Evolutionary conservation across 2,329 filamentous ascomycete genomes (phyloP).

Genomic region (Ceratocystis smalleyi): DNA sequence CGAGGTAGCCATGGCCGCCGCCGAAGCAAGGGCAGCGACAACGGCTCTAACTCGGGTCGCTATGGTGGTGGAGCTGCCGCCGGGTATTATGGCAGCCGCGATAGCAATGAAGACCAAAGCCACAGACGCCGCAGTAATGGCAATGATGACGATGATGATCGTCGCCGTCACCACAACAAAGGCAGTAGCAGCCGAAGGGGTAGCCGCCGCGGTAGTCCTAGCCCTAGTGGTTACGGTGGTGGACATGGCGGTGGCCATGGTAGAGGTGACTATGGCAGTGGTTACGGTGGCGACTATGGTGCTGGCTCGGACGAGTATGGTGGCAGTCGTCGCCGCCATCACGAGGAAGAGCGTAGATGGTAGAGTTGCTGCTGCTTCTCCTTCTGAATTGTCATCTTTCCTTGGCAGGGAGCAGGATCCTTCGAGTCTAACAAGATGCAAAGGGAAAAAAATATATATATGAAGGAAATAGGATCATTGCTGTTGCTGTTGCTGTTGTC

Average conservation of each 20-base stretch:
- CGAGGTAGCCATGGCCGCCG: constrained; percentile 5
- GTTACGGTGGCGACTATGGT: constrained; percentile 17
- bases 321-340: constrained; percentile 9
- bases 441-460: background rate
- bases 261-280: constrained; percentile 18
- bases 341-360: constrained; percentile 16
- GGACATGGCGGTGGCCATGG: constrained; percentile 10
- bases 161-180: constrained; percentile 8
- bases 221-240: constrained; percentile 17
- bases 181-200: constrained; percentile 18
- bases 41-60: constrained; percentile 24
- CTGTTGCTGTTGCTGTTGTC: background rate
- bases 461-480: background rate
- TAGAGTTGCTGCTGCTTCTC: constrained; percentile 13
- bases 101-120: constrained; percentile 22
- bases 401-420: background rate
- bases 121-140: constrained; percentile 19
- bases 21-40: constrained; percentile 7
- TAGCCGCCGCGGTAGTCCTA: constrained; percentile 20
- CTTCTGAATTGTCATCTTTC: background rate
- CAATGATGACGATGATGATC: constrained; percentile 18
- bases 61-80: constrained; percentile 30
- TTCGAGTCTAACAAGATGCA: too few species aligned
- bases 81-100: constrained; percentile 38
- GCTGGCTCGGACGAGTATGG: constrained; percentile 4